A percentile compares a stretch with the other conserved stretches of the same genome.
phyloP scores from a whole-genome alignment of 1,139 yeast genomes.

The Groenewaldozyma sp. region DNA sequence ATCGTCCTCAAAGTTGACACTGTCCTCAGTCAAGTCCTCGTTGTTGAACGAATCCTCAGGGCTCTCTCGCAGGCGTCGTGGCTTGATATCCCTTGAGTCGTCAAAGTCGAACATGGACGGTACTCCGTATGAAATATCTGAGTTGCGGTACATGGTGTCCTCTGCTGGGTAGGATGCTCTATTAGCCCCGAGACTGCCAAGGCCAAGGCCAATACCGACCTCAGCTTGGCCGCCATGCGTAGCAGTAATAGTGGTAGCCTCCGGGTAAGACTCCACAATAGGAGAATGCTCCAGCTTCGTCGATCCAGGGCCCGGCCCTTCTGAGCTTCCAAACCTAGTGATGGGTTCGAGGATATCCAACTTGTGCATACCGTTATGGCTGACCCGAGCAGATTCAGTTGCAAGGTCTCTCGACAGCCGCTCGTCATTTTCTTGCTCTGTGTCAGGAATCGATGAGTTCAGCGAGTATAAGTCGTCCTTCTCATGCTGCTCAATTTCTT shows the following conservation, averaged over 20 bases:
- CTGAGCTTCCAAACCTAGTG: not conserved
- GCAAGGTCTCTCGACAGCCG: conserved; percentile 2
- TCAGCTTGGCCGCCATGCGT: not conserved
- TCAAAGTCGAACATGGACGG: conserved; percentile 2
- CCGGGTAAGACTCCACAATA: not conserved
- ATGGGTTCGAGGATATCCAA: not conserved
- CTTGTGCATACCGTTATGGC: not conserved
- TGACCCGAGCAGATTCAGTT: not conserved
- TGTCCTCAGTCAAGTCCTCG: conserved; percentile 8
- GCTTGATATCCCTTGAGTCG: not conserved
- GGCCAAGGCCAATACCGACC: too few relatives aligned
- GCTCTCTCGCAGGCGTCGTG: too few relatives aligned
- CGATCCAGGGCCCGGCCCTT: not conserved
- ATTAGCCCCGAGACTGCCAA: too few relatives aligned
- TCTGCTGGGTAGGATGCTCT: not conserved
- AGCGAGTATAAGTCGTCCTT: conserved; percentile 18
- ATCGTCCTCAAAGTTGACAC: conserved; percentile 22
- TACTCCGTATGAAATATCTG: conserved; percentile 1
- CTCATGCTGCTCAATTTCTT: conserved; percentile 12
- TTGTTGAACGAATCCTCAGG: not conserved
- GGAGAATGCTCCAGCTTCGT: not conserved
- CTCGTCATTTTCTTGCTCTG: conserved; percentile 9
- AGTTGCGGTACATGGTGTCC: not conserved
- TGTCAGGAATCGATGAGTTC: conserved; percentile 6
- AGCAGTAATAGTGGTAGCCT: not conserved